A percentile compares a stretch with the other conserved stretches of the same genome.
Evolutionary conservation across 441 rosid species (phyloP).

Genomic region (Codiaeum variegatum): DNA sequence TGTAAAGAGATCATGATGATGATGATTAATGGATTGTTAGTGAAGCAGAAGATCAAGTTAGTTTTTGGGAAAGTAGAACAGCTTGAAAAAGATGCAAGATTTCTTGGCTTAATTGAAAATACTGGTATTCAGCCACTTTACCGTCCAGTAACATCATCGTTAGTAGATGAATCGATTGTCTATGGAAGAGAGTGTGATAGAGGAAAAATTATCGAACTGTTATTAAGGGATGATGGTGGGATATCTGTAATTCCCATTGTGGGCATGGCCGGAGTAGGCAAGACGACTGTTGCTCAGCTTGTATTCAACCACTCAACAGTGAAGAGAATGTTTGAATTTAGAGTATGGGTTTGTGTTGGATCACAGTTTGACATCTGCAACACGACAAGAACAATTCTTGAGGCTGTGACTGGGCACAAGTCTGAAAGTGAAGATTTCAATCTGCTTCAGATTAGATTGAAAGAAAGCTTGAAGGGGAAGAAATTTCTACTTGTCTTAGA

Average conservation of each 20-base stretch:
- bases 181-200: constrained; percentile 9
- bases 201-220: background rate
- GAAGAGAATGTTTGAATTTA: background rate
- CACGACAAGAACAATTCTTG: background rate
- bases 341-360: constrained; percentile 11
- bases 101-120: background rate
- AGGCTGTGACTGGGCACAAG: background rate
- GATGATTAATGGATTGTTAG: background rate
- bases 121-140: background rate
- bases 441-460: constrained; percentile 1
- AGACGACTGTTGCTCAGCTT: constrained; percentile 14
- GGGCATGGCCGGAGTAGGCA: constrained; percentile 15
- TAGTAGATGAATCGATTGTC: background rate
- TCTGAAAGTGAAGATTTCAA: background rate
- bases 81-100: background rate
- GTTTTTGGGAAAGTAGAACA: background rate
- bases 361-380: background rate
- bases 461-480: background rate
- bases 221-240: background rate
- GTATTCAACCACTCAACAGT: background rate
- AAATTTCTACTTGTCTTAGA: constrained; percentile 26
- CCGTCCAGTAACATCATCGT: background rate
- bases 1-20: background rate
- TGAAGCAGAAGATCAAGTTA: background rate
- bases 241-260: background rate